phyloP scores from a whole-genome alignment of 768 basidiomycete species.

The Leccinellum luteum region DNA sequence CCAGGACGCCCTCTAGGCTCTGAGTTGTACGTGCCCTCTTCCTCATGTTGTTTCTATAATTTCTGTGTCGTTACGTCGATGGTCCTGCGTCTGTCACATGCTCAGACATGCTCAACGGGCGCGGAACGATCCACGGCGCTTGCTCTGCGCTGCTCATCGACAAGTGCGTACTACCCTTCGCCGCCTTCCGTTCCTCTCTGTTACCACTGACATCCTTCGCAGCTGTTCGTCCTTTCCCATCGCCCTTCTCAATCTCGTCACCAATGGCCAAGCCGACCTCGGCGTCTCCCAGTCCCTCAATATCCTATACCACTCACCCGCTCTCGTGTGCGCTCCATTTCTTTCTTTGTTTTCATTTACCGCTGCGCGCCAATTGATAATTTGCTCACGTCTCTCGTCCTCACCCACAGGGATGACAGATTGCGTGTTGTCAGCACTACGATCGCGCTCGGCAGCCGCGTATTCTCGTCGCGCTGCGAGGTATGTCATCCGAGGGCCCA shows the following conservation, averaged over 20 bases:
- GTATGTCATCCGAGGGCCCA: slow-evolving; percentile 28
- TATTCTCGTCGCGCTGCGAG: slow-evolving; percentile 49
- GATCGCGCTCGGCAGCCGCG: slow-evolving; percentile 46
- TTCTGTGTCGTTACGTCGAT: not conserved
- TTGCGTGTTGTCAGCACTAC: slow-evolving; percentile 53
- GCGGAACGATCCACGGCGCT: slow-evolving; percentile 50
- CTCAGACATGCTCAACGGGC: slow-evolving; percentile 54
- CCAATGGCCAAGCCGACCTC: slow-evolving; percentile 23
- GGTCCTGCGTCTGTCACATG: not conserved
- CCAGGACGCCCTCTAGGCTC: not conserved
- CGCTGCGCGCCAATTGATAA: not conserved
- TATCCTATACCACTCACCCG: slow-evolving; percentile 57
- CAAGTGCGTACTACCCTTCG: slow-evolving; percentile 33
- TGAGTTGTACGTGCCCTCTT: not conserved
- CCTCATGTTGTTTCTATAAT: not conserved
- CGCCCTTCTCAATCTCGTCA: slow-evolving; percentile 30
- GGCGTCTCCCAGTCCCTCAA: slow-evolving; percentile 53
- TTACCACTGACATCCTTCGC: not conserved
- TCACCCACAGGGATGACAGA: slow-evolving; percentile 41
- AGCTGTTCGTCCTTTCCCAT: slow-evolving; percentile 55
- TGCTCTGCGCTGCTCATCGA: slow-evolving; percentile 56
- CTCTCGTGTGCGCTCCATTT: slow-evolving; percentile 34
- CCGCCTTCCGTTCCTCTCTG: not conserved
- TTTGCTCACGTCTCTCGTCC: not conserved
- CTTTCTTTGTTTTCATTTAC: not conserved